Evolutionary conservation across 805 yeast genomes (phyloP).

Genomic region (Yarrowia sp.): DNA sequence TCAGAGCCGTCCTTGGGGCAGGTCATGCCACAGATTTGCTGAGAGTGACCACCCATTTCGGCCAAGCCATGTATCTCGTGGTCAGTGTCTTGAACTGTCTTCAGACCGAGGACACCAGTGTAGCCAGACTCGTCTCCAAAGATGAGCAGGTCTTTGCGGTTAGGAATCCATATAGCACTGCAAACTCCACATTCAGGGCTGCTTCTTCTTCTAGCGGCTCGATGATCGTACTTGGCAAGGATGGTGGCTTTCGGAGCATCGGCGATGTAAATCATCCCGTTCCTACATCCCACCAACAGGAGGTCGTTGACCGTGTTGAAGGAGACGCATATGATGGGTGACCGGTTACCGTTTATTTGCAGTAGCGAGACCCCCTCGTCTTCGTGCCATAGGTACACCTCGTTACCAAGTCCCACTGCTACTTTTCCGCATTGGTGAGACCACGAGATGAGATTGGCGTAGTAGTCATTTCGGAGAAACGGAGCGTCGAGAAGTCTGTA

Average conservation of each 20-base stretch:
- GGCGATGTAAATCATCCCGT: constrained; percentile 30
- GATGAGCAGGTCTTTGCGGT: constrained; percentile 44
- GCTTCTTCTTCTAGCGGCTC: constrained; percentile 17
- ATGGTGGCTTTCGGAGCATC: constrained; percentile 38
- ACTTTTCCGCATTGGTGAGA: constrained; percentile 46
- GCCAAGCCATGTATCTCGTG: not conserved
- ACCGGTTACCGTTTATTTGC: constrained; percentile 25
- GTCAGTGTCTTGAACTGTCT: not conserved
- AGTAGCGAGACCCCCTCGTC: constrained; percentile 47
- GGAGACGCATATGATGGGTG: constrained; percentile 29
- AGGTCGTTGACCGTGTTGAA: constrained; percentile 14
- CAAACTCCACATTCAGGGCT: constrained; percentile 45
- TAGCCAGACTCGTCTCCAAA: constrained; percentile 56
- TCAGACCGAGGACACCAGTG: constrained; percentile 8
- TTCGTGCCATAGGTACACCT: constrained; percentile 61
- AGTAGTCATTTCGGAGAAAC: constrained; percentile 66
- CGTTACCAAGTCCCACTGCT: constrained; percentile 60
- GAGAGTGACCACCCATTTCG: constrained; percentile 32
- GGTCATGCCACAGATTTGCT: constrained; percentile 46
- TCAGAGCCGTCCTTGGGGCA: constrained; percentile 53
- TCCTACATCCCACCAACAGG: constrained; percentile 15
- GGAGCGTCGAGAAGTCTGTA: constrained; percentile 62
- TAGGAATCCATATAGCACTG: constrained; percentile 58
- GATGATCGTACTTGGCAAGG: constrained; percentile 35
- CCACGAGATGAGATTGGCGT: constrained; percentile 73